These are phyloP conservation scores for Arachis monticola DNA, from an alignment of 331 rosid species.

Conservation along the genomic window DNA sequence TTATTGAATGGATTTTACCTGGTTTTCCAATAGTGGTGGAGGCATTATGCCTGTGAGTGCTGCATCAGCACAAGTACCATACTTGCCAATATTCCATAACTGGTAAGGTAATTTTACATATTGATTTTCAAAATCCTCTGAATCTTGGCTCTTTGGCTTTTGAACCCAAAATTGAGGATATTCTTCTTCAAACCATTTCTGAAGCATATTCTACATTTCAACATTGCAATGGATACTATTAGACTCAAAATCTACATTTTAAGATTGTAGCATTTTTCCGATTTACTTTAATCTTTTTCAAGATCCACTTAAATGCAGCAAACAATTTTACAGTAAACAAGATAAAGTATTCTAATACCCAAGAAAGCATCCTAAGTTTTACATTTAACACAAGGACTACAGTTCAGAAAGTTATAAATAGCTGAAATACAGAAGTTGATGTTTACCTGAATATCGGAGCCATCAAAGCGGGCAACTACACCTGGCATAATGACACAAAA, in stretches of 20 bases:
- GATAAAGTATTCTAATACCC: neutral
- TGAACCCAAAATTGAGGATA: conserved; percentile 65
- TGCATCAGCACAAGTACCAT: conserved; percentile 88
- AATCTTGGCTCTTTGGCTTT: conserved; percentile 51
- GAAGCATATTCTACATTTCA: conserved; percentile 73
- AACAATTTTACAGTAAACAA: conserved; percentile 6
- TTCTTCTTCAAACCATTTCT: conserved; percentile 75
- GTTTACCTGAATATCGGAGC: conserved; percentile 80
- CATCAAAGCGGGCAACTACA: conserved; percentile 83
- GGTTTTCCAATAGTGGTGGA: conserved; percentile 92
- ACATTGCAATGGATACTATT: conserved; percentile 39
- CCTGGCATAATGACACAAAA: conserved; percentile 83
- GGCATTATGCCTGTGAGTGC: conserved; percentile 95
- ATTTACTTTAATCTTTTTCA: too few relatives aligned
- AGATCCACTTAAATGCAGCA: conserved; percentile 10
- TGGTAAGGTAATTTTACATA: conserved; percentile 67
- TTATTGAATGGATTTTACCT: conserved; percentile 56
- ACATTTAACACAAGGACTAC: conserved; percentile 30
- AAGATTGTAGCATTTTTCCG: conserved; percentile 16
- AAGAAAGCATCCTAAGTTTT: neutral
- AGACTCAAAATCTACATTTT: conserved; percentile 34
- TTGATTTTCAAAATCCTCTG: conserved; percentile 59
- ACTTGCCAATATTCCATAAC: conserved; percentile 91
- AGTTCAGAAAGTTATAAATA: conserved; percentile 12
- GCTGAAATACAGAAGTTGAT: conserved; percentile 13